Evolutionary conservation across 2,329 filamentous ascomycete genomes (phyloP).

Genomic region (Penicillium sp.): DNA sequence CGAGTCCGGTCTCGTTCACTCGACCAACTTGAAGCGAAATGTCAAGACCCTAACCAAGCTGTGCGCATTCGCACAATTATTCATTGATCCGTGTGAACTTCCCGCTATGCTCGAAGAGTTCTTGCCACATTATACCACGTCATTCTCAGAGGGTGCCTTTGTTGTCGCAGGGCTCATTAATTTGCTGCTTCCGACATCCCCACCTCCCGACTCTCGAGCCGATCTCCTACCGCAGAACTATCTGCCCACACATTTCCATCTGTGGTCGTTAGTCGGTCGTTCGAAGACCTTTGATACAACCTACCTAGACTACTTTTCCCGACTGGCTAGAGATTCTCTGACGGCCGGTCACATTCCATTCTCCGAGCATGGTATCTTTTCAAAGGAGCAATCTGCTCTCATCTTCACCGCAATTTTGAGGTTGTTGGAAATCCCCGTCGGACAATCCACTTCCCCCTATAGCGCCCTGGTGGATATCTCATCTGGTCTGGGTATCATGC

Average conservation of each 20-base stretch:
- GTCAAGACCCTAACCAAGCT: conserved; percentile 79
- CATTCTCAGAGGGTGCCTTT: conserved; percentile 86
- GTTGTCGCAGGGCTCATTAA: conserved; percentile 89
- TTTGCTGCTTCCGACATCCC: conserved; percentile 79
- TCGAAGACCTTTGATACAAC: conserved; percentile 84
- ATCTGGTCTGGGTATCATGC: conserved; percentile 76
- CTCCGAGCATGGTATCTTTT: conserved; percentile 85
- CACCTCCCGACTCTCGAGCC: conserved; percentile 64
- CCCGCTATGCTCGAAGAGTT: conserved; percentile 78
- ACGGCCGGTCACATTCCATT: conserved; percentile 74
- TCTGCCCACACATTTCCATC: conserved; percentile 89
- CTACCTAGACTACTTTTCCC: conserved; percentile 85
- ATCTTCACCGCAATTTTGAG: conserved; percentile 90
- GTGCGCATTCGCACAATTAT: conserved; percentile 83
- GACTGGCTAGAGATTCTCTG: conserved; percentile 80
- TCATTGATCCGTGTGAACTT: conserved; percentile 86
- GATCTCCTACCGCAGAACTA: conserved; percentile 86
- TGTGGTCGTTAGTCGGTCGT: conserved; percentile 90
- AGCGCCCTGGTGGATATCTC: conserved; percentile 75
- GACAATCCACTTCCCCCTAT: conserved; percentile 92
- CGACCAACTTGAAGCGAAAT: conserved; percentile 63
- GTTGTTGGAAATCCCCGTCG: conserved; percentile 91
- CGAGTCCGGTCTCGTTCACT: conserved; percentile 67
- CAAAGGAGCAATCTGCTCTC: conserved; percentile 82
- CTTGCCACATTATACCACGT: conserved; percentile 85